These are phyloP conservation scores for Salvia miltiorrhiza DNA, from an alignment of 257 asterid species.

Conservation along the genomic window DNA sequence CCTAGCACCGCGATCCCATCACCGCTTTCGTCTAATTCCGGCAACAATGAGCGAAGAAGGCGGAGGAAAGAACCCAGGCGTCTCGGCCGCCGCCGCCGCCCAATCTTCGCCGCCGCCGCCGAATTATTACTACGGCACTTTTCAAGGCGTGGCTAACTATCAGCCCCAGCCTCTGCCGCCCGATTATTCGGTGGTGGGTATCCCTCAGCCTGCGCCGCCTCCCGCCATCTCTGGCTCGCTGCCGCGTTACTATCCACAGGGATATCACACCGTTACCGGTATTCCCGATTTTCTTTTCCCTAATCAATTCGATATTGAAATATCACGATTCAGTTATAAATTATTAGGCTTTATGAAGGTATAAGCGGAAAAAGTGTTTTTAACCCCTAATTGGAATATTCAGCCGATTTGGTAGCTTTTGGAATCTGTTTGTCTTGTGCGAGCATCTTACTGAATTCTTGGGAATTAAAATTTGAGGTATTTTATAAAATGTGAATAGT, in stretches of 20 bases:
- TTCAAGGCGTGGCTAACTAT: constrained; percentile 88
- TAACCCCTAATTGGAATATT: not conserved
- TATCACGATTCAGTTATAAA: not conserved
- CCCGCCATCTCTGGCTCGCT: constrained; percentile 36
- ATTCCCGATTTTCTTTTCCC: not conserved
- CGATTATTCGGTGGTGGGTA: constrained; percentile 59
- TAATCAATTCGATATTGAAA: not conserved
- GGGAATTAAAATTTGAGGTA: not conserved
- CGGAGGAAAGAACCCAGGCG: constrained; percentile 44
- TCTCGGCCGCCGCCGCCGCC: constrained; percentile 32
- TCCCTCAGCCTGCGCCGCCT: constrained; percentile 81
- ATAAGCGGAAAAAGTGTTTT: not conserved
- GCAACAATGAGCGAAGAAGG: constrained; percentile 38
- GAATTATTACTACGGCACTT: constrained; percentile 70
- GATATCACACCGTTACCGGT: constrained; percentile 75
- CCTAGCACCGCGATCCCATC: constrained; percentile 19
- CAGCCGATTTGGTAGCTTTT: not conserved
- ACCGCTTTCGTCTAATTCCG: not conserved
- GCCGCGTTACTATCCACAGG: constrained; percentile 58
- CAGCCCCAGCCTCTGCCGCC: constrained; percentile 50
- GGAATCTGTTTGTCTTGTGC: not conserved
- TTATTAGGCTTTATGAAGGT: not conserved
- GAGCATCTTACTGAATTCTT: not conserved
- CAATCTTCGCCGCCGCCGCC: constrained; percentile 38
- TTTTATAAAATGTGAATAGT: not conserved